A percentile compares a stretch with the other conserved stretches of the same genome.
Evolutionary conservation across 306 rosid species (phyloP).

Genomic region (Vigna radiata): DNA sequence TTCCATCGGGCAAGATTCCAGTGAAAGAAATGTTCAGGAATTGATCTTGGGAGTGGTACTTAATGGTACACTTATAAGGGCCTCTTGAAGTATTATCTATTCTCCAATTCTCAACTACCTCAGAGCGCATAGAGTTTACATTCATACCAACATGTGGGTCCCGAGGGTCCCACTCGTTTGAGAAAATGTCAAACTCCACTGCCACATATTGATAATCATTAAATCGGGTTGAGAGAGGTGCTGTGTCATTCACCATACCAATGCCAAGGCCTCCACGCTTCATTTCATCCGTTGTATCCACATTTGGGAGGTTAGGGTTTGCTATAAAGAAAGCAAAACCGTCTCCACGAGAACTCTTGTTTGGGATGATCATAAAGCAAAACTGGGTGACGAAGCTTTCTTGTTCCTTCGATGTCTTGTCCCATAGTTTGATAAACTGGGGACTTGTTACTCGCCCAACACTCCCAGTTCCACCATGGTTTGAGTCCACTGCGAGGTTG

Average conservation of each 20-base stretch:
- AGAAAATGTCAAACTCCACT: conserved; percentile 57
- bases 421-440: conserved; percentile 41
- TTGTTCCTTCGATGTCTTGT: conserved; percentile 25
- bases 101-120: not conserved
- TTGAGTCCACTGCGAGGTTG: not conserved
- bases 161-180: conserved; percentile 35
- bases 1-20: not conserved
- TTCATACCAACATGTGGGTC: conserved; percentile 34
- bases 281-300: not conserved
- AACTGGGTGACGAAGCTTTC: conserved; percentile 51
- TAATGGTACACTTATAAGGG: not conserved
- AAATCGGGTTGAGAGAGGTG: not conserved
- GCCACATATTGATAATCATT: conserved; percentile 43
- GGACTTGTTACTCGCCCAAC: conserved; percentile 34
- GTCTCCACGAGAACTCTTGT: conserved; percentile 8
- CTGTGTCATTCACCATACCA: conserved; percentile 17
- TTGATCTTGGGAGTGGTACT: not conserved
- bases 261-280: conserved; percentile 38
- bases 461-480: not conserved
- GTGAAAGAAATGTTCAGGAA: conserved; percentile 9
- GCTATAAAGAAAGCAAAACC: conserved; percentile 58
- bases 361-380: conserved; percentile 47
- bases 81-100: not conserved
- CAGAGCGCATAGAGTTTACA: conserved; percentile 30
- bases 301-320: not conserved